A percentile compares a stretch with the other conserved stretches of the same genome.
phyloP scores from a whole-genome alignment of 2,329 filamentous ascomycete species.

The Hypoxylon sp. region DNA sequence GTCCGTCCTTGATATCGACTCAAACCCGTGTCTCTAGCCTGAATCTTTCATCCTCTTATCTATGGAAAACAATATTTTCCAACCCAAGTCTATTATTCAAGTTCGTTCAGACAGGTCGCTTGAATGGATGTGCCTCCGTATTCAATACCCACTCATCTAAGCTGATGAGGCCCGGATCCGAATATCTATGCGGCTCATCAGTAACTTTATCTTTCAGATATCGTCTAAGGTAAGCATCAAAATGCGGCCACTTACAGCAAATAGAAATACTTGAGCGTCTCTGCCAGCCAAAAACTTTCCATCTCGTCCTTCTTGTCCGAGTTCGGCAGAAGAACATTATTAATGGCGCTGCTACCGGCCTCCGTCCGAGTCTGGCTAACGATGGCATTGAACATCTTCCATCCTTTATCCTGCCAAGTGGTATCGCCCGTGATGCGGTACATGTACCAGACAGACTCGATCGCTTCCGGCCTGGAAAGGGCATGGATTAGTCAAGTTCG shows the following conservation, averaged over 20 bases:
- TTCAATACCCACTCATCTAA: constrained; percentile 75
- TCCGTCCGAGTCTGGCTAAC: constrained; percentile 74
- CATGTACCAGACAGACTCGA: constrained; percentile 90
- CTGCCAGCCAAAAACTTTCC: constrained; percentile 92
- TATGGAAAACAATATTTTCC: constrained; percentile 27
- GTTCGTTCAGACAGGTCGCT: constrained; percentile 43
- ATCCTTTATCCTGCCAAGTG: constrained; percentile 82
- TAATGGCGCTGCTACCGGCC: constrained; percentile 77
- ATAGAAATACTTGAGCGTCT: constrained; percentile 95
- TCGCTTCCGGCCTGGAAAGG: constrained; percentile 77
- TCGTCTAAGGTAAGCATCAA: neutral
- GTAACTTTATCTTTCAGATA: constrained; percentile 1
- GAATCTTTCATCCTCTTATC: neutral
- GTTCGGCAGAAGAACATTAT: constrained; percentile 67
- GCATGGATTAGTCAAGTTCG: constrained; percentile 14
- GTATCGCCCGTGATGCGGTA: constrained; percentile 88
- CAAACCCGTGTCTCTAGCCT: neutral
- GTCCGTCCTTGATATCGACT: constrained; percentile 6
- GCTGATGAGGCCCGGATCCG: constrained; percentile 69
- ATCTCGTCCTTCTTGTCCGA: constrained; percentile 70
- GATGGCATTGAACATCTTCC: constrained; percentile 85
- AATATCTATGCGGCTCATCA: constrained; percentile 43
- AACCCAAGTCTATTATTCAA: constrained; percentile 1
- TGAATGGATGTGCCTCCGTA: constrained; percentile 56
- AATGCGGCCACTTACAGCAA: constrained; percentile 72